Evolutionary conservation across 768 basidiomycete genomes (phyloP), one percentile per base, ranked within the genome.

Genomic region (Butyriboletus loyo): DNA sequence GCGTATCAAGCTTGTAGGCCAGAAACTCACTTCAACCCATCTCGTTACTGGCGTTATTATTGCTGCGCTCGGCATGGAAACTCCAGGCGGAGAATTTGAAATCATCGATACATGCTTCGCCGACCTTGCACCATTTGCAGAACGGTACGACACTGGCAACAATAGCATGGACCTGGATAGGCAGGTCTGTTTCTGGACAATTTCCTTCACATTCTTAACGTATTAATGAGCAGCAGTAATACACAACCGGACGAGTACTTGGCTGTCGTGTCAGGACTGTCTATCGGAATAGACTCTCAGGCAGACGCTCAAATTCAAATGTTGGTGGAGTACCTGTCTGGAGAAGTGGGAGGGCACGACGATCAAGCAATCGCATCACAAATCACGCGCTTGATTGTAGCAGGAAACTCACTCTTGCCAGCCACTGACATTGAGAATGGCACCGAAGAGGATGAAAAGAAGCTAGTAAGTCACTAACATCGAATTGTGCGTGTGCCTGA

Each of bases 41-140:
- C 73, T 97, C 17, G 92, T 98, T 5, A 98, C 96, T 9, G 96
- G 97, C 1, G 83, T 98, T 24, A 91, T 98, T 60, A 77, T 93
- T 50, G 92, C 88, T 22, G 92, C 83, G 0, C 79, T 99, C 19
- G 97, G 97, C 9, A 85, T 89, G 66, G 97, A 98, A 69, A 97
- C 91, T 0, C 75, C 82, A 3, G 77, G 76, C 30, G 97, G 97
- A 7, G 93, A 97, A 55, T 99, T 98, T 62, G 91, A 98, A 66
- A 94, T 95, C 7, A 79, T 90, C 21, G 96, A 98, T 69, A 69
- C 89, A 9, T 95, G 93, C 69, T 89, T 80, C 62, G 79, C 94
- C 4, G 95, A 86, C 0, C 75, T 96, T 72, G 87, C 96, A 10
- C 84, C 86, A 11, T 63, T 66, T 9, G 49, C 64, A 31, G 71